Evolutionary conservation across 345 rosid genomes (phyloP), one percentile per base, ranked within the genome.

Genomic region (Eucalyptus sp.): DNA sequence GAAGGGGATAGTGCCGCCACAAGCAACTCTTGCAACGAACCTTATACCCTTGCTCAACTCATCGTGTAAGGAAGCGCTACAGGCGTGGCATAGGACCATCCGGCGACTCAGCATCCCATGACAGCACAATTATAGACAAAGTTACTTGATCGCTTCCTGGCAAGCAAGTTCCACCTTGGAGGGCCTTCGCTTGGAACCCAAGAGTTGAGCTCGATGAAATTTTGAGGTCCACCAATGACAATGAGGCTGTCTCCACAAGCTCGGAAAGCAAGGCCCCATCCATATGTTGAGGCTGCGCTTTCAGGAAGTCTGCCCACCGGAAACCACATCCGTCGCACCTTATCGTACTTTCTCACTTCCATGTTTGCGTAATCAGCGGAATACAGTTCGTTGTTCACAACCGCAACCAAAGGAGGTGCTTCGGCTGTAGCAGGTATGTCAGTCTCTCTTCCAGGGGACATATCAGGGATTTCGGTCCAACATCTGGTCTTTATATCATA

Each of bases 121-220:
- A 97, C 98, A 44, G 99, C 98, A 86, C 99, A 97, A 92, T 97
- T 97, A 93, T 96, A 96, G 87, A 97, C 99, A 90, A 97, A 97
- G 93, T 94, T 97, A 86, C 92, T 94, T 4, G 96, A 97, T 43
- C 92, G 98, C 93, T 93, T 96, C 89, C 93, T 93, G 50, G 92
- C 98, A 22, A 97, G 96, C 92, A 94, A 88, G 92, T 94, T 91
- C 99, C 99, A 97, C 86, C 92, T 91, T 3, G 97, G 98, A 89
- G 93, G 95, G 71, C 98, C 96, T 31, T 92, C 96, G 9, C 95
- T 91, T 4, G 99, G 99, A 90, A 93, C 95, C 99, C 99, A 97
- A 3, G 96, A 91, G 87, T 96, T 97, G 85, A 97, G 91, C 93
- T 93, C 93, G 44, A 93, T 89, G 86, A 90, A 91, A 54, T 93